These are phyloP conservation scores for Vigna reflexopilosa DNA, from an alignment of 306 rosid genomes.

Conservation along the genomic window DNA sequence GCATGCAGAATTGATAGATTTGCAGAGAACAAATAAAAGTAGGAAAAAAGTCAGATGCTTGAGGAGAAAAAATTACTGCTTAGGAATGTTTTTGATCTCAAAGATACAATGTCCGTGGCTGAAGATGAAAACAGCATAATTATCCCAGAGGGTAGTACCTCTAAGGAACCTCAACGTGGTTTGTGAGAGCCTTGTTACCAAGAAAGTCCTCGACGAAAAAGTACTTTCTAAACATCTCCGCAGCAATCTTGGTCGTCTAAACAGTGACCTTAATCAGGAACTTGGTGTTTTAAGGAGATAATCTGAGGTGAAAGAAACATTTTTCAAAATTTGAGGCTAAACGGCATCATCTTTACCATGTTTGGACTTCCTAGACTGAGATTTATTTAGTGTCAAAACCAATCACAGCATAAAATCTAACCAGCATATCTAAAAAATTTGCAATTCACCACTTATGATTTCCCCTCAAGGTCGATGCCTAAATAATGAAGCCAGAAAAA, in stretches of 20 bases:
- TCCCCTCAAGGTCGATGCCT: neutral
- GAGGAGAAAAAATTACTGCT: constrained; percentile 67
- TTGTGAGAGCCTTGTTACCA: constrained; percentile 60
- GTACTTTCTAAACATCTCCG: constrained; percentile 56
- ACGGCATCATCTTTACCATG: constrained; percentile 3
- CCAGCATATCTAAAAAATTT: constrained; percentile 6
- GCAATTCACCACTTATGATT: neutral
- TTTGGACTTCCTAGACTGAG: constrained; percentile 5
- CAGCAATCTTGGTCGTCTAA: constrained; percentile 53
- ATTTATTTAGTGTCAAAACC: neutral
- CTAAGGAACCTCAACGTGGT: constrained; percentile 60
- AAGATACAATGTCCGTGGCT: constrained; percentile 54
- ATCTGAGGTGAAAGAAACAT: constrained; percentile 56
- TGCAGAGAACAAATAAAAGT: constrained; percentile 52
- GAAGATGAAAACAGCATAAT: constrained; percentile 62
- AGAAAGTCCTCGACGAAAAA: constrained; percentile 63
- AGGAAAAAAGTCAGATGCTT: constrained; percentile 62
- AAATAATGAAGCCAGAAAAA: constrained; percentile 1
- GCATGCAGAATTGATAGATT: constrained; percentile 59
- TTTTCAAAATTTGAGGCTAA: too few species aligned
- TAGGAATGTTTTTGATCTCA: constrained; percentile 55
- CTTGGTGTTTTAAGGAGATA: constrained; percentile 54
- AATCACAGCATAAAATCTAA: constrained; percentile 20
- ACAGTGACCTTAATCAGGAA: constrained; percentile 60
- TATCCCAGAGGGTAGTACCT: constrained; percentile 61